These are phyloP conservation scores for Zymoseptoria ardabiliae DNA, from an alignment of 2,329 filamentous ascomycete genomes.

Conservation along the genomic window DNA sequence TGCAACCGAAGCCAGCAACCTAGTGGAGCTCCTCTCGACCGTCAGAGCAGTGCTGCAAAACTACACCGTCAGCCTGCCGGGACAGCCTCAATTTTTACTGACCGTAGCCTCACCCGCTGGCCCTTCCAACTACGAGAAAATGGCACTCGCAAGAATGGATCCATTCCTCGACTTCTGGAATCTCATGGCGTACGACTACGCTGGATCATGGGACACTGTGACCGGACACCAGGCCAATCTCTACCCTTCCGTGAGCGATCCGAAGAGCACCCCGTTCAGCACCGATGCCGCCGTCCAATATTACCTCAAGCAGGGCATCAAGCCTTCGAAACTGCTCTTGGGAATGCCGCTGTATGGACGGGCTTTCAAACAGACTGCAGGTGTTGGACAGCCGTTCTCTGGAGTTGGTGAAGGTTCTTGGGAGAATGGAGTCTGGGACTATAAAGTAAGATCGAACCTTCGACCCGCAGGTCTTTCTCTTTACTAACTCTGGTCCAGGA, in stretches of 20 bases:
- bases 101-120: conserved; percentile 40
- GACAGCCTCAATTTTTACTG: conserved; percentile 37
- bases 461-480: background rate
- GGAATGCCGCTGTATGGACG: conserved; percentile 91
- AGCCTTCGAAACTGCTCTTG: conserved; percentile 66
- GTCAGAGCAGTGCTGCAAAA: conserved; percentile 33
- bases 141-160: conserved; percentile 36
- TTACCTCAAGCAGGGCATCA: conserved; percentile 57
- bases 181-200: conserved; percentile 48
- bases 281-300: conserved; percentile 61
- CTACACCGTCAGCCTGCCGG: conserved; percentile 32
- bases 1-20: conserved; percentile 32
- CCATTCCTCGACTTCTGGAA: conserved; percentile 43
- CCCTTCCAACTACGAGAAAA: conserved; percentile 36
- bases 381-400: conserved; percentile 59
- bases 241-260: conserved; percentile 50
- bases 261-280: conserved; percentile 67
- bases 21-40: conserved; percentile 34
- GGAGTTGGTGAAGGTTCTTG: conserved; percentile 73
- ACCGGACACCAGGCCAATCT: conserved; percentile 79
- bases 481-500: conserved; percentile 30
- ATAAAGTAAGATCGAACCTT: conserved; percentile 48
- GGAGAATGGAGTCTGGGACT: conserved; percentile 83
- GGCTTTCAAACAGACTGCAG: conserved; percentile 70
- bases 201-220: conserved; percentile 67